Evolutionary conservation across 106 monocot species (phyloP), one percentile per base, ranked within the genome.

Genomic region (Dioscorea alata): DNA sequence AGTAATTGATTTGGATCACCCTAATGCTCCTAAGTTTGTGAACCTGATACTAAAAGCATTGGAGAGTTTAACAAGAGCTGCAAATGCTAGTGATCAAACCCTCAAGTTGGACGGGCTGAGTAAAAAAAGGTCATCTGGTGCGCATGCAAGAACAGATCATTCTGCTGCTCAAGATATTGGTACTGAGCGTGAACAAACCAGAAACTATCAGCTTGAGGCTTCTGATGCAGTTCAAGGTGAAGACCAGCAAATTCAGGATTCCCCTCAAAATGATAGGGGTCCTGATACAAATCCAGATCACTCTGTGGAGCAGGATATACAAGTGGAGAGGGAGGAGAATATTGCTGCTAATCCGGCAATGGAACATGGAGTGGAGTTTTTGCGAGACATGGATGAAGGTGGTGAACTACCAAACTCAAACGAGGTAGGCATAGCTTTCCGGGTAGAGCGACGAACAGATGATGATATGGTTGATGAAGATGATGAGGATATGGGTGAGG

Each of bases 1-100:
- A 72, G 81, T 79, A 28, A 76, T 87, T 53, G 91, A 91, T 71
- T 66, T 91, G 18, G 87, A 91, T 71, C 83, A 87, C 69, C 87
- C 91, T 69, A 74, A 84, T 79, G 81, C 87, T 64, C 76, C 82
- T 42, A 91, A 84, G 69, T 66, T 87, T 57, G 79, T 84, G 63
- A 87, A 84, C 68, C 52, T 80, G 57, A 83, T 90, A 65, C 66
- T 87, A 18, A 91, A 87, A 70, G 83, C 87, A 66, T 65, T 91
- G 60, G 91, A 91, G 69, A 77, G 65, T 71, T 78, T 91, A 59
- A 91, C 91, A 34, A 75, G 84, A 64, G 84, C 81, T 73, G 90
- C 90, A 1, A 86, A 90, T 86, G 70, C 79, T 62, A 78, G 74
- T 63, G 81, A 90, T 73, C 90, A 78, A 52, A 57, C 72, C 28